Percentiles rank a stretch among this genome's conserved stretches.
phyloP scores from a whole-genome alignment of 2,329 filamentous ascomycete species.

The Pyrenochaeta sp. region DNA sequence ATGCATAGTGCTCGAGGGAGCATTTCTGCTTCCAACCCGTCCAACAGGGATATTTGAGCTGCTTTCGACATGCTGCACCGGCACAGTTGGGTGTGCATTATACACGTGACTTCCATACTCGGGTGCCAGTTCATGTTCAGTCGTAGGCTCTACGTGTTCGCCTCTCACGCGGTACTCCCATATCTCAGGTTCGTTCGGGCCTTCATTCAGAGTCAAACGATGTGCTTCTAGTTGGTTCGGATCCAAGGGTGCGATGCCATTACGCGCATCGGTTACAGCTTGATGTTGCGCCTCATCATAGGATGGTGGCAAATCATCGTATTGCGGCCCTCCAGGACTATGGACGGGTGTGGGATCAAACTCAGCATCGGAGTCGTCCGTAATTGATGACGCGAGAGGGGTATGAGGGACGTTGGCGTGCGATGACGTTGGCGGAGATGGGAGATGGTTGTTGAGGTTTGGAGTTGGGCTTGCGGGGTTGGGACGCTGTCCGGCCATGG shows the following conservation, averaged over 20 bases:
- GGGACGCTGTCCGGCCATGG: conserved; percentile 34
- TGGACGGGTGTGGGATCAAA: conserved; percentile 41
- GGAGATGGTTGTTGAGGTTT: conserved; percentile 15
- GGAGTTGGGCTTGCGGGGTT: conserved; percentile 5
- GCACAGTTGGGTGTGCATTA: conserved; percentile 28
- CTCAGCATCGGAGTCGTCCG: conserved; percentile 44
- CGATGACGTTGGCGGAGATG: conserved; percentile 26
- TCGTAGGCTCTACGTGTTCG: conserved; percentile 23
- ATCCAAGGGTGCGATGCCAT: conserved; percentile 34
- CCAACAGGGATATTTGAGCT: conserved; percentile 36
- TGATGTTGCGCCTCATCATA: conserved; percentile 48
- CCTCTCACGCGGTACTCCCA: conserved; percentile 36
- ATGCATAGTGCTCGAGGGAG: background rate
- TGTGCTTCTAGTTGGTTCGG: conserved; percentile 40
- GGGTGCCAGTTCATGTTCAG: conserved; percentile 30
- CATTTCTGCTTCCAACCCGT: conserved; percentile 8
- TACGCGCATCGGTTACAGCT: conserved; percentile 37
- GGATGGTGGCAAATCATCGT: conserved; percentile 48
- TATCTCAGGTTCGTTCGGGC: conserved; percentile 30
- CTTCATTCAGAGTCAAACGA: conserved; percentile 32
- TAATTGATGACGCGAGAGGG: conserved; percentile 39
- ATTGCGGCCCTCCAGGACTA: conserved; percentile 43
- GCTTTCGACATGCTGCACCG: conserved; percentile 33
- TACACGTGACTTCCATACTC: conserved; percentile 28
- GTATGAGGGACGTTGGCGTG: conserved; percentile 31